Evolutionary conservation across 2,329 filamentous ascomycete genomes (phyloP), one percentile per base, ranked within the genome.

Genomic region (Rhytidhysteron rufulum): DNA sequence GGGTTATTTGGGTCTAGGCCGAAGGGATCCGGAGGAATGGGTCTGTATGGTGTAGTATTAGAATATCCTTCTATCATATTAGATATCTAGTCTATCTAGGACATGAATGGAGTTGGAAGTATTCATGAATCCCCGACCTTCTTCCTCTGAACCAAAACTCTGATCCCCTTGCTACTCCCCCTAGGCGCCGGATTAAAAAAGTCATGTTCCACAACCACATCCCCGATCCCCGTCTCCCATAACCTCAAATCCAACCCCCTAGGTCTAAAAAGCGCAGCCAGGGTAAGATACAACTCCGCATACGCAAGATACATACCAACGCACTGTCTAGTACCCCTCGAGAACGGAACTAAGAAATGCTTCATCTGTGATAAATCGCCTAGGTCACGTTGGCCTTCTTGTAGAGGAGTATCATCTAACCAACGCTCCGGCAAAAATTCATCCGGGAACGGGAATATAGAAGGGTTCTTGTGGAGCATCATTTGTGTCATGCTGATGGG

Each of bases 251-350:
- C 17, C 5, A 27, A 7, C n/a, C 25, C 35, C 4, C 16, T 31
- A 25, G 24, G 24, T 35, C 15, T 19, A 37, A 59, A 55, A 16
- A 62, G 20, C 33, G 40, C 41, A 16, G 43, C 55, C 19, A 60
- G 36, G 31, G 45, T 48, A 5, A 56, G 27, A 34, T 55, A 49
- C 11, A 50, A 10, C 29, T 49, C 47, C 4, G 45, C 41, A 40
- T 41, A 43, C 5, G 49, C 53, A 2, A 53, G 34, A 31, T 55
- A 49, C 39, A 51, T 57, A 1, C 60, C 61, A 6, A 59, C 35
- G 34, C 61, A 65, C 6, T 44, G 46, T 15, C 53, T 49, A 2
- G 42, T 57, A 10, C 60, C 62, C 37, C 55, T 60, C 11, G 47
- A 52, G 33, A 60, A 60, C 1, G 55, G 49, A 6, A 61, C 48